Base-by-base conservation (phyloP, 2,329 filamentous ascomycete species). In the Paraphoma chrysanthemicola region DNA sequence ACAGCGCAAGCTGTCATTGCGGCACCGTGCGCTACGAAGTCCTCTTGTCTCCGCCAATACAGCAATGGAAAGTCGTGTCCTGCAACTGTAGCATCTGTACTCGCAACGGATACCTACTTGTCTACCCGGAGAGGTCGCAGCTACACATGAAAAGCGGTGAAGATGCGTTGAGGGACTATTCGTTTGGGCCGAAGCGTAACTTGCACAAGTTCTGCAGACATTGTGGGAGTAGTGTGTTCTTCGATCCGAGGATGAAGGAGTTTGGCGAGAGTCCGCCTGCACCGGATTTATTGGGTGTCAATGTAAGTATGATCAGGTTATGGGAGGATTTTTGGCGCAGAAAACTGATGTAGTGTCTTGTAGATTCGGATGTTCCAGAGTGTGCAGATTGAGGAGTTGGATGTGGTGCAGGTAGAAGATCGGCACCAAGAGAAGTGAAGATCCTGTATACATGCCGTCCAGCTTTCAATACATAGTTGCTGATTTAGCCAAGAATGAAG, bases 31-130 rank as follows among this genome's bases (percentile, higher is more conserved):
- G 78, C 56, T 82, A 84, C 63, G 75, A 77, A 12, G 74, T 84
- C 29, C 79, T 77, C 17, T 76, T 86, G 44, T 81, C 80, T 30
- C 82, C 83, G 23, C 79, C 82, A 28, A 74, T 85, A 29, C 74
- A 79, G 4, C 71, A 81, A 60, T 75, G 81, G 59, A 71, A 77
- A 56, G 77, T 84, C 4, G 45, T 81, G n/a, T 67, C 78, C 17
- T 86, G 84, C 76, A 83, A 80, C 67, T 86, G 84, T 67, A 84
- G 82, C n/a, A 80, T 81, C 46, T 86, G 83, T 64, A 70, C 73
- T 5, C 77, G 81, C 11, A 77, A 80, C 29, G 83, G 82, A 0
- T 85, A 85, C 59, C 71, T 85, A 33, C 77, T 85, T 31, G 77
- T 84, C 28, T 74, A 73, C 49, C 69, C 72, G 2, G 56, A 59